Percentiles rank a stretch among this genome's conserved stretches.
Evolutionary conservation across 495 filamentous ascomycete genomes (phyloP).

Genomic region (Xylaria sp.): DNA sequence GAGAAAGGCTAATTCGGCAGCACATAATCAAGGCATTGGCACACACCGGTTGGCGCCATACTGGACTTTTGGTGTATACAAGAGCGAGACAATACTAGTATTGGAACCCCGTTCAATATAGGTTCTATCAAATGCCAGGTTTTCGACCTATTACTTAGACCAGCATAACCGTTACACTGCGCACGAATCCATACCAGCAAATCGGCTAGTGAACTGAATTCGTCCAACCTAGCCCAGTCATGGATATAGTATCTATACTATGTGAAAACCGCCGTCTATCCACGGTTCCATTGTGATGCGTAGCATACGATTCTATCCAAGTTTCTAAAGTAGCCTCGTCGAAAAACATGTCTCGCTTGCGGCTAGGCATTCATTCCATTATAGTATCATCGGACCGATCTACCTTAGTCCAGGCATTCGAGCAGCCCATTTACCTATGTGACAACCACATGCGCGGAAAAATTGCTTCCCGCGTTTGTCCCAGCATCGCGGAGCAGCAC

Average conservation of each 20-base stretch:
- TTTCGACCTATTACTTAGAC: neutral
- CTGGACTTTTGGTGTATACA: neutral
- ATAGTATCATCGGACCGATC: neutral
- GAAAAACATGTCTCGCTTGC: constrained; percentile 11
- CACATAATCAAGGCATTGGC: neutral
- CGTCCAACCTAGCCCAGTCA: constrained; percentile 6
- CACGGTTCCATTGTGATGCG: constrained; percentile 4
- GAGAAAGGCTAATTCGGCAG: constrained; percentile 1
- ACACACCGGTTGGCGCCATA: neutral
- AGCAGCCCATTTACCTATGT: neutral
- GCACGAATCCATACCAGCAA: neutral
- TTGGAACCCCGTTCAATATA: neutral
- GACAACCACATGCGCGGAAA: neutral
- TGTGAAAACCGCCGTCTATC: constrained; percentile 1
- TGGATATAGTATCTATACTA: neutral
- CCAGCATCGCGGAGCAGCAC: neutral
- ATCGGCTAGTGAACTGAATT: neutral
- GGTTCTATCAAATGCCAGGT: constrained; percentile 5
- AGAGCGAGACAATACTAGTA: neutral
- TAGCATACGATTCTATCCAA: constrained; percentile 3
- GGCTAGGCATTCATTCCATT: neutral
- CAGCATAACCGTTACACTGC: constrained; percentile 13
- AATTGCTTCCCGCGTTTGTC: neutral
- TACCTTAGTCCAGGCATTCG: neutral
- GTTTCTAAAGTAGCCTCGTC: neutral